These are phyloP conservation scores for Pythium rhizo-oryzae DNA, from an alignment of 352 stramenopile species.

Conservation along the genomic window DNA sequence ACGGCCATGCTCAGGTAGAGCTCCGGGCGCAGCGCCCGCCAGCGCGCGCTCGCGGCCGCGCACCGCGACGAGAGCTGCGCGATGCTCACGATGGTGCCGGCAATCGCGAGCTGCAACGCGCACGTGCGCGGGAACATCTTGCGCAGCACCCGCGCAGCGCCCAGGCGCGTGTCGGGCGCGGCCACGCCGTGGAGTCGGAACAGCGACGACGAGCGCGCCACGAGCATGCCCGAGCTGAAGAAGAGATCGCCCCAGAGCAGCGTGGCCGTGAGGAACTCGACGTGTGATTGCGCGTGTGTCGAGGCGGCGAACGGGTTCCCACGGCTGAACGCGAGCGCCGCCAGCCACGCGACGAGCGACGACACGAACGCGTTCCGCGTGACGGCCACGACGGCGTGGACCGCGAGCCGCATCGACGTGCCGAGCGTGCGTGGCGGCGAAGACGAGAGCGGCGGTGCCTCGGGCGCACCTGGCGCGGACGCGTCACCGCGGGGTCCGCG, in stretches of 20 bases:
- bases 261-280: slow-evolving; percentile 1
- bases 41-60: neutral
- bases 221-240: neutral
- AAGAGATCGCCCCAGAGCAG: slow-evolving; percentile 1
- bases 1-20: neutral
- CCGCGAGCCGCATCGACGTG: neutral
- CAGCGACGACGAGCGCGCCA: neutral
- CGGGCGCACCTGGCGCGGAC: no score
- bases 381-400: neutral
- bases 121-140: neutral
- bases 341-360: neutral
- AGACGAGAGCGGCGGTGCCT: no score
- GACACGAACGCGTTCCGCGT: neutral
- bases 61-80: neutral
- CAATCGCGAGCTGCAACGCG: neutral
- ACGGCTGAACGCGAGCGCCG: neutral
- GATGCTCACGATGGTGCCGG: neutral
- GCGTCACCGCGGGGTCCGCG: no score
- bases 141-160: no score
- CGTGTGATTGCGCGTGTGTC: neutral
- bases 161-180: neutral
- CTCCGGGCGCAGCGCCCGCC: neutral
- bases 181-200: neutral
- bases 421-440: neutral
- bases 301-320: neutral